These are phyloP conservation scores for Lachnellula occidentalis DNA, from an alignment of 2,329 filamentous ascomycete genomes.

Conservation along the genomic window DNA sequence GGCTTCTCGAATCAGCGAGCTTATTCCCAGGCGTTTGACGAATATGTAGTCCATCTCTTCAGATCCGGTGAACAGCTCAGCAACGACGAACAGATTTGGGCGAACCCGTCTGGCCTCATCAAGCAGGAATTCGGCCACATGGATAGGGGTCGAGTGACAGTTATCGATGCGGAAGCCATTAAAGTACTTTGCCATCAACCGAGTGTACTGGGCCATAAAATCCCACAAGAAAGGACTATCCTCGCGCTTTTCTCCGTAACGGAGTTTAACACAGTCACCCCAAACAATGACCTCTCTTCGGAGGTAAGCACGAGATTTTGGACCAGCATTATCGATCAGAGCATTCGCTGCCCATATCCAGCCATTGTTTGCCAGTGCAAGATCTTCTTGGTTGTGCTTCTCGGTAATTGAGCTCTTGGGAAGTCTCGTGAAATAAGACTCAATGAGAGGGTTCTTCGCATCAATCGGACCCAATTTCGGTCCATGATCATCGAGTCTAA, in stretches of 20 bases:
- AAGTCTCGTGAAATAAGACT: slow-evolving; percentile 90
- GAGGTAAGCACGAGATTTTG: slow-evolving; percentile 87
- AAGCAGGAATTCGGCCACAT: slow-evolving; percentile 89
- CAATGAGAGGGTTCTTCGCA: slow-evolving; percentile 73
- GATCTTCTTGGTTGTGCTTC: slow-evolving; percentile 67
- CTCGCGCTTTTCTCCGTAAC: slow-evolving; percentile 73
- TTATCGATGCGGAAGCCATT: slow-evolving; percentile 96
- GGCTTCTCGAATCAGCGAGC: slow-evolving; percentile 87
- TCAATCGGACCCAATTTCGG: slow-evolving; percentile 80
- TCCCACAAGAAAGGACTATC: slow-evolving; percentile 96
- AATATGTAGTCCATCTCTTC: slow-evolving; percentile 97
- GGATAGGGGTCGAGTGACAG: slow-evolving; percentile 91
- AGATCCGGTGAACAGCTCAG: slow-evolving; percentile 91
- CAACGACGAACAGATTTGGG: slow-evolving; percentile 84
- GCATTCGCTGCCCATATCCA: slow-evolving; percentile 99
- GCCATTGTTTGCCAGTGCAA: slow-evolving; percentile 89
- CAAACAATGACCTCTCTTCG: slow-evolving; percentile 93
- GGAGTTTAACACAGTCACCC: slow-evolving; percentile 96
- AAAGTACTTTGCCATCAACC: slow-evolving; percentile 90
- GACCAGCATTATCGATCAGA: slow-evolving; percentile 86
- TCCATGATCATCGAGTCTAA: slow-evolving; percentile 85
- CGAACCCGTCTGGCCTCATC: slow-evolving; percentile 87
- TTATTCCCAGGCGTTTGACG: slow-evolving; percentile 85
- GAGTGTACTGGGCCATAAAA: slow-evolving; percentile 89
- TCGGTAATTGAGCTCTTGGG: slow-evolving; percentile 72